Evolutionary conservation across 2,329 filamentous ascomycete genomes (phyloP).

Genomic region (Cordyceps cicadae): DNA sequence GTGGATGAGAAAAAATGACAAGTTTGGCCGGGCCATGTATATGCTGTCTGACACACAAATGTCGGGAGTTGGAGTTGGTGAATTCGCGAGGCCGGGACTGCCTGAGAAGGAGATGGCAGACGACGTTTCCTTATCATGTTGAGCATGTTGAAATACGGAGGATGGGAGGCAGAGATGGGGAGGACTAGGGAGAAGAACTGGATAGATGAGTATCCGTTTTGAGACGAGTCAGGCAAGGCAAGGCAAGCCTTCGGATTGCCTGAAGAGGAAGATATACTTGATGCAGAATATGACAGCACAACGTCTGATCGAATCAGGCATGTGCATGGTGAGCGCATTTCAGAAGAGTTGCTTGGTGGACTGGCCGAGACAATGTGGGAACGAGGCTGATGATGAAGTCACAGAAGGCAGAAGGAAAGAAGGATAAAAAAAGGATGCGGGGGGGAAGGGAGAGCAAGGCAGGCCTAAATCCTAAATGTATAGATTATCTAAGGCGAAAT

Average conservation of each 20-base stretch:
- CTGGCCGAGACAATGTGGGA: neutral
- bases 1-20: neutral
- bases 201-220: neutral
- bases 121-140: neutral
- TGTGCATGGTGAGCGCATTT: neutral
- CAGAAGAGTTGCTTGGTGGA: neutral
- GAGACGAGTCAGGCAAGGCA: neutral
- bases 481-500: neutral
- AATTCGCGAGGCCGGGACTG: neutral
- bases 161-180: neutral
- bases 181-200: neutral
- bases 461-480: too few species aligned
- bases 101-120: neutral
- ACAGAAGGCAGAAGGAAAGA: neutral
- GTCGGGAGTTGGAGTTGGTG: neutral
- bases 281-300: neutral
- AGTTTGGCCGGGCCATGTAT: neutral
- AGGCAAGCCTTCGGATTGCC: neutral
- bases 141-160: neutral
- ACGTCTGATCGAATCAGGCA: neutral
- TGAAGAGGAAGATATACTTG: neutral
- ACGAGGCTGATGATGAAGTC: neutral
- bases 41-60: neutral
- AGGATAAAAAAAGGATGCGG: neutral
- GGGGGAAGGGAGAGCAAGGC: neutral